phyloP scores from a whole-genome alignment of 345 rosid genomes.

The Triadica sebifera region DNA sequence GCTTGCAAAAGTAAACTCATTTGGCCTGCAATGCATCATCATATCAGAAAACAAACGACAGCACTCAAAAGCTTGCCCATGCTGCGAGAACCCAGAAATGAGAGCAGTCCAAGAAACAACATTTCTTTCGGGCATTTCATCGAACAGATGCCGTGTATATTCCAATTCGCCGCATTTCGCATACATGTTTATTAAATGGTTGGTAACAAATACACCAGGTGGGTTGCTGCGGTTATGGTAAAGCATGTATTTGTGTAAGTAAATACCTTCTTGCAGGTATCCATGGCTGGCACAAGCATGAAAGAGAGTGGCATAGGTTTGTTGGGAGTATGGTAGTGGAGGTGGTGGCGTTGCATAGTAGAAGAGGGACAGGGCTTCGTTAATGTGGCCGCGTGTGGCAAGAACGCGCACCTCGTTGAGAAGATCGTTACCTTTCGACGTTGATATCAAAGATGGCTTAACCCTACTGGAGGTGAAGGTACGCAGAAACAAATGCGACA shows the following conservation, averaged over 20 bases:
- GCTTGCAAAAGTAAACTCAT: constrained; percentile 70
- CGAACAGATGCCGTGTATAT: constrained; percentile 55
- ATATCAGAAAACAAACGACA: constrained; percentile 49
- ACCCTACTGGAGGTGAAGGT: constrained; percentile 11
- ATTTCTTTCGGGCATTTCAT: constrained; percentile 62
- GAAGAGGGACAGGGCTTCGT: constrained; percentile 50
- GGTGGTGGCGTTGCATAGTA: constrained; percentile 33
- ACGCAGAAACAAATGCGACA: constrained; percentile 24
- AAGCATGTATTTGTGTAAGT: constrained; percentile 59
- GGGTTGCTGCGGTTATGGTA: constrained; percentile 15
- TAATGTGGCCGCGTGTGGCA: constrained; percentile 39
- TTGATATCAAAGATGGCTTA: background rate
- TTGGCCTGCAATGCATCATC: constrained; percentile 58
- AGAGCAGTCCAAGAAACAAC: constrained; percentile 79
- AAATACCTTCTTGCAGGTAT: constrained; percentile 46
- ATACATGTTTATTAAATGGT: constrained; percentile 66
- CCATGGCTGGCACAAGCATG: constrained; percentile 63
- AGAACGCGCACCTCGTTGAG: constrained; percentile 31
- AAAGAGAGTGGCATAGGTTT: constrained; percentile 56
- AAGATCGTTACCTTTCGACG: constrained; percentile 15
- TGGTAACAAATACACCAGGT: constrained; percentile 42
- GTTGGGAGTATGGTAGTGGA: constrained; percentile 28
- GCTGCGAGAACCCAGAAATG: constrained; percentile 65
- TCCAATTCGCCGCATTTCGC: constrained; percentile 53
- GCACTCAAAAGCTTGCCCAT: constrained; percentile 44